A percentile compares a stretch with the other conserved stretches of the same genome.
These are phyloP conservation scores for Neurospora sp. DNA, from an alignment of 495 filamentous ascomycete species.

Conservation along the genomic window DNA sequence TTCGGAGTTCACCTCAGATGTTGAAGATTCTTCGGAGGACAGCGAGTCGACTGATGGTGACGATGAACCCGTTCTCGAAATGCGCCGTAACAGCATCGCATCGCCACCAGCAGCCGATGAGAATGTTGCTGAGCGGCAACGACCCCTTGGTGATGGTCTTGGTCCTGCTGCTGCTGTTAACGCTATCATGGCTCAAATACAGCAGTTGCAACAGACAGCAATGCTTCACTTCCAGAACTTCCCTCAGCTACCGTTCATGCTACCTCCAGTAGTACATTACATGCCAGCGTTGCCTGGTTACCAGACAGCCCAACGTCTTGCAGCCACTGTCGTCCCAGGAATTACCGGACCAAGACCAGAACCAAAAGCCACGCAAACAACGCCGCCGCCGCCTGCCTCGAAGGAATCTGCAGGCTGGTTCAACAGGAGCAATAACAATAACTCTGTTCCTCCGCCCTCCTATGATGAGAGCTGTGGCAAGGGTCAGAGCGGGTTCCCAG, in stretches of 20 bases:
- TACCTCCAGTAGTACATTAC: constrained; percentile 24
- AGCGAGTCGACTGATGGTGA: constrained; percentile 24
- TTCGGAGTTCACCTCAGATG: constrained; percentile 21
- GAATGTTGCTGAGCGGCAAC: constrained; percentile 18
- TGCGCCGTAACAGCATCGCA: constrained; percentile 20
- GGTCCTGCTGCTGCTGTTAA: constrained; percentile 54
- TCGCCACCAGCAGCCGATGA: constrained; percentile 1
- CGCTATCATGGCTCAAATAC: constrained; percentile 67
- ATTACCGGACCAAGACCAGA: constrained; percentile 33
- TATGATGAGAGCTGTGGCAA: constrained; percentile 73
- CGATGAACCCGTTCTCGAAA: constrained; percentile 26
- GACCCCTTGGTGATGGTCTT: constrained; percentile 21
- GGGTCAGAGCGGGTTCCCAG: constrained; percentile 24
- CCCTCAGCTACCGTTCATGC: constrained; percentile 14
- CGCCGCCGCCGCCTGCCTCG: constrained; percentile 24
- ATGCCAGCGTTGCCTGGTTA: constrained; percentile 62
- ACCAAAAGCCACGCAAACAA: constrained; percentile 21
- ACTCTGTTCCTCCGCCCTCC: constrained; percentile 51
- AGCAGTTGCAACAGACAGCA: constrained; percentile 68
- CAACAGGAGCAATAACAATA: neutral
- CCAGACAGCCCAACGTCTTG: constrained; percentile 64
- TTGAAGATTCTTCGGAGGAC: constrained; percentile 13
- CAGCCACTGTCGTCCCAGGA: constrained; percentile 55
- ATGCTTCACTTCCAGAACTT: constrained; percentile 27
- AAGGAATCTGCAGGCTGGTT: constrained; percentile 48